phyloP scores from a whole-genome alignment of 2,329 filamentous ascomycete genomes.

The Ceratocystis destructans region DNA sequence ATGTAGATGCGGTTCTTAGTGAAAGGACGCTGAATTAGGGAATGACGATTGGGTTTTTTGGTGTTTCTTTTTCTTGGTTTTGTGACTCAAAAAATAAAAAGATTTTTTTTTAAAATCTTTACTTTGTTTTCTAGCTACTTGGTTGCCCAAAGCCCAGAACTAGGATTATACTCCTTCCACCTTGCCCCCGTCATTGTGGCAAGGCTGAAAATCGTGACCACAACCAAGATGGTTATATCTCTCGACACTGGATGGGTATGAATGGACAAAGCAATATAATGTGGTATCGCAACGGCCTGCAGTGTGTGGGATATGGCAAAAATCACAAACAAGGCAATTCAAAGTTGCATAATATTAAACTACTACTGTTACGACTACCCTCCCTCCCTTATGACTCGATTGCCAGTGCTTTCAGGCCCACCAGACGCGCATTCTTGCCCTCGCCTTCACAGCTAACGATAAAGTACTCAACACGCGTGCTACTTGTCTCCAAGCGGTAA shows the following conservation, averaged over 20 bases:
- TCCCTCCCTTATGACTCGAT: constrained; percentile 47
- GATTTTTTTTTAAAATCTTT: neutral
- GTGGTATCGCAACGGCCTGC: no score
- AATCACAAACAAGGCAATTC: no score
- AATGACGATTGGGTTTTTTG: neutral
- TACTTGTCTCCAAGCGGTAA: constrained; percentile 47
- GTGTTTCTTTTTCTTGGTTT: neutral
- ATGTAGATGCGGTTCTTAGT: neutral
- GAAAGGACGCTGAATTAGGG: neutral
- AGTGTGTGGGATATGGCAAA: no score
- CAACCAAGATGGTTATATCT: neutral
- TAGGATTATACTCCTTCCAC: neutral
- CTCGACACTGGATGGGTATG: no score
- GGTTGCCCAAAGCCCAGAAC: neutral
- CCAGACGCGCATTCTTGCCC: constrained; percentile 44
- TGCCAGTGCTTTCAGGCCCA: constrained; percentile 65
- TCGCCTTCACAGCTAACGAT: constrained; percentile 51
- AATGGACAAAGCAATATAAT: no score
- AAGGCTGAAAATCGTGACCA: neutral
- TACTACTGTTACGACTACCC: neutral
- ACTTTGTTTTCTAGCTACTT: neutral
- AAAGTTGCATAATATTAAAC: no score
- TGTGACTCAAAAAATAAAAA: neutral
- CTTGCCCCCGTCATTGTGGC: neutral
- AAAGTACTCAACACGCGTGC: constrained; percentile 62